Conservation (phyloP, 139 green algal species). For the Tetraselmis striata region DNA sequence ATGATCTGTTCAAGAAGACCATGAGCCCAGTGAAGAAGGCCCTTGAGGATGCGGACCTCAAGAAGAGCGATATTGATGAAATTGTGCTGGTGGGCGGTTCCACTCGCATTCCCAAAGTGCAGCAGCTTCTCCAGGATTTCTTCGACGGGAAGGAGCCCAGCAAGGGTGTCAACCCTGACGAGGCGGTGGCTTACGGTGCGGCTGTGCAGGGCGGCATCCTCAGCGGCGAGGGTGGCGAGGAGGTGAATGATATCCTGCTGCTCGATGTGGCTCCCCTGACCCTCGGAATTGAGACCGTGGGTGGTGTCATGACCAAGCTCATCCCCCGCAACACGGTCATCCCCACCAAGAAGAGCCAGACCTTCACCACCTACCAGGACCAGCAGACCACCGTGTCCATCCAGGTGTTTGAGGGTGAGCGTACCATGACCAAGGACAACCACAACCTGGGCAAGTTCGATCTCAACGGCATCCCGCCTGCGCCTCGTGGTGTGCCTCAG, state of each 20-base stretch:
- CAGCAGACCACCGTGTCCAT: constrained; percentile 88
- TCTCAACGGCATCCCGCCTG: constrained; percentile 82
- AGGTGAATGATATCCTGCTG: constrained; percentile 76
- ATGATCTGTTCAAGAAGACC: constrained; percentile 97
- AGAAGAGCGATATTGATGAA: constrained; percentile 75
- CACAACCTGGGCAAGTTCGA: constrained; percentile 89
- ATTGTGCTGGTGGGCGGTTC: constrained; percentile 60
- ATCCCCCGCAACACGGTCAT: constrained; percentile 87
- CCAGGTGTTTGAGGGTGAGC: constrained; percentile 85
- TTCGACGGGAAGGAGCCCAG: constrained; percentile 59
- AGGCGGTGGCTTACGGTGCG: constrained; percentile 56
- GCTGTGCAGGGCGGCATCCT: constrained; percentile 61
- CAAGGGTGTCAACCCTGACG: constrained; percentile 62
- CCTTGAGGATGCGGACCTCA: constrained; percentile 87
- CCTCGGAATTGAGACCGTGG: constrained; percentile 88
- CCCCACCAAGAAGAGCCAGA: constrained; percentile 97
- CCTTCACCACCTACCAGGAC: constrained; percentile 98
- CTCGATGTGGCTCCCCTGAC: constrained; percentile 84
- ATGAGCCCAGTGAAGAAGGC: constrained; percentile 94
- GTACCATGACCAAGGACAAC: constrained; percentile 92
- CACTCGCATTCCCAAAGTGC: constrained; percentile 58
- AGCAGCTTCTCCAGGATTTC: constrained; percentile 52
- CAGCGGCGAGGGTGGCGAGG: constrained; percentile 32
- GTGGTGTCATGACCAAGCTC: constrained; percentile 91
- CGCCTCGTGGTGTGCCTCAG: constrained; percentile 73